Evolutionary conservation across 2,329 filamentous ascomycete genomes (phyloP).

Genomic region (Ophiostoma perfectum): DNA sequence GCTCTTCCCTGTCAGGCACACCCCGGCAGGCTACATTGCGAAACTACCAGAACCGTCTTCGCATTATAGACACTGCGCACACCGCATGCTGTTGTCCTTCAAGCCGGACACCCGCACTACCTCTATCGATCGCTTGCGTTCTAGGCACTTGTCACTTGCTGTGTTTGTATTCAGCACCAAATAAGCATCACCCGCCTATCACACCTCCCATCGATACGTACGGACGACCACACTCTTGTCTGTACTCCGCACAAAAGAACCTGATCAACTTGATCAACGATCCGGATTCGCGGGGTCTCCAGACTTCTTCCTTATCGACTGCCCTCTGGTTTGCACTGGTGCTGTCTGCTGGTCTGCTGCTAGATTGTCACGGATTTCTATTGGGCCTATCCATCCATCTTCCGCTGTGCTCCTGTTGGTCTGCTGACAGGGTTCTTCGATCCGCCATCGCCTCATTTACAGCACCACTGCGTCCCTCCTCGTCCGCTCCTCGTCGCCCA

Average conservation of each 20-base stretch:
- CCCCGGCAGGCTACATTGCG: not conserved
- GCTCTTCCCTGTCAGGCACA: too few species aligned
- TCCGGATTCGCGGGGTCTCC: not conserved
- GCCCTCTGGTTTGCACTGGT: too few species aligned
- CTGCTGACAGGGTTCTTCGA: not conserved
- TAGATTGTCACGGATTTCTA: too few species aligned
- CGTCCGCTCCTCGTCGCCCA: not conserved
- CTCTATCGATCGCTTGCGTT: not conserved
- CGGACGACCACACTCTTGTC: not conserved
- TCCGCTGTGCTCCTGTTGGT: not conserved
- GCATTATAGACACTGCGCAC: not conserved
- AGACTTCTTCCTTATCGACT: not conserved
- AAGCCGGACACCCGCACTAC: not conserved
- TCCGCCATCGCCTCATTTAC: not conserved
- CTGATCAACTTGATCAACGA: too few species aligned
- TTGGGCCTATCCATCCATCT: not conserved
- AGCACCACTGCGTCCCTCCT: not conserved
- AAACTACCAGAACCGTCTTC: not conserved
- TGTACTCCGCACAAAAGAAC: not conserved
- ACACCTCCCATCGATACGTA: not conserved
- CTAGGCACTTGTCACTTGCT: too few species aligned
- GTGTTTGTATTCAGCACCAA: not conserved
- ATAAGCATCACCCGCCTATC: not conserved
- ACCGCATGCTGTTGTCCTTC: not conserved
- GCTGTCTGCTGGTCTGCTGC: too few species aligned